Percentiles rank a stretch among this genome's conserved stretches.
Evolutionary conservation across 2,329 filamentous ascomycete genomes (phyloP).

Genomic region (Grosmannia penicillata): DNA sequence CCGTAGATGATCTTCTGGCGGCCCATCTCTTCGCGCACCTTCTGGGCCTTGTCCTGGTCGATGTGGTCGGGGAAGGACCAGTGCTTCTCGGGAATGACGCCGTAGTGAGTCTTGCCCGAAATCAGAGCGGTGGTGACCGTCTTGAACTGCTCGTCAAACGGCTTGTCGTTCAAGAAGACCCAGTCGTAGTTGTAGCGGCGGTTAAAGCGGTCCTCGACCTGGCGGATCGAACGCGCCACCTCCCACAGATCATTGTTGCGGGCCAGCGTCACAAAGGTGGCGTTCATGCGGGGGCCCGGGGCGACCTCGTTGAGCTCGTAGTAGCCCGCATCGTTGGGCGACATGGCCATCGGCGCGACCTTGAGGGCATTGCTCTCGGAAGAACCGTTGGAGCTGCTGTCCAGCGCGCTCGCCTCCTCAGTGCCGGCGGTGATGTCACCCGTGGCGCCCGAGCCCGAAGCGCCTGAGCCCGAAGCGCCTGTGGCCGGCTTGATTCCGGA

Average conservation of each 20-base stretch:
- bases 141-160: constrained; percentile 87
- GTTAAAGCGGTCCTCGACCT: constrained; percentile 97
- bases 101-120: constrained; percentile 88
- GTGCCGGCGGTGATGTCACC: background rate
- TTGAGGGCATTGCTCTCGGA: constrained; percentile 12
- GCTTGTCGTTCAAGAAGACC: constrained; percentile 96
- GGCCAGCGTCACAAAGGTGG: constrained; percentile 91
- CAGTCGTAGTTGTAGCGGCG: constrained; percentile 94
- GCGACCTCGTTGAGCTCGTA: constrained; percentile 35
- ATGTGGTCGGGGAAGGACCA: constrained; percentile 97
- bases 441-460: background rate
- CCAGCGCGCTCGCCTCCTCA: background rate
- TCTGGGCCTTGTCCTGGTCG: constrained; percentile 81
- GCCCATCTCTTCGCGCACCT: constrained; percentile 87
- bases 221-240: constrained; percentile 86
- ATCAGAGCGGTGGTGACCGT: constrained; percentile 77
- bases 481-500: constrained; percentile 4
- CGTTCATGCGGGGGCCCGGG: constrained; percentile 71
- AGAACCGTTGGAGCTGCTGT: too few species aligned
- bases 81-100: constrained; percentile 77
- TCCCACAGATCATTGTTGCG: constrained; percentile 94
- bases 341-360: constrained; percentile 34
- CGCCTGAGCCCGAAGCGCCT: background rate
- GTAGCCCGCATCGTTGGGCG: constrained; percentile 37
- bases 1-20: constrained; percentile 96